These are phyloP conservation scores for Lasiosphaeria ovina DNA, from an alignment of 495 filamentous ascomycete species.

Conservation along the genomic window DNA sequence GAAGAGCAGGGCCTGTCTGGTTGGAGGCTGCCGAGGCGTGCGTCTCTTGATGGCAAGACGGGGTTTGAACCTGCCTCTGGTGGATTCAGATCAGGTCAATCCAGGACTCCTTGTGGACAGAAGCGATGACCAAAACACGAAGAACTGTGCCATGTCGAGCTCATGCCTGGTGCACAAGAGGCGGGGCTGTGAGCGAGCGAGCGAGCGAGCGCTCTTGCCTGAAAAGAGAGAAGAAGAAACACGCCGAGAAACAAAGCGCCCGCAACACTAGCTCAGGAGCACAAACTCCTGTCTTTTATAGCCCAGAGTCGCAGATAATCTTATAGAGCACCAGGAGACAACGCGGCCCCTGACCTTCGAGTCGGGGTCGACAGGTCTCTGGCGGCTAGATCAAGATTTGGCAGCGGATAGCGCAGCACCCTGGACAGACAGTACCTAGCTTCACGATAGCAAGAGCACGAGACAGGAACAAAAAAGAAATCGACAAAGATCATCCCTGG, in stretches of 20 bases:
- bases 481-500: constrained; percentile 33
- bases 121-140: constrained; percentile 12
- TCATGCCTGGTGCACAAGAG: constrained; percentile 21
- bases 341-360: constrained; percentile 21
- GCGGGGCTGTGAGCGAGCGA: constrained; percentile 16
- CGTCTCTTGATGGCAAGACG: constrained; percentile 11
- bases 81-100: background rate
- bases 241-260: constrained; percentile 19
- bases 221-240: constrained; percentile 7
- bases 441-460: constrained; percentile 60
- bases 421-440: constrained; percentile 49
- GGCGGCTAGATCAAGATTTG: constrained; percentile 37
- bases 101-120: constrained; percentile 9
- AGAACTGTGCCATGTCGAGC: constrained; percentile 12
- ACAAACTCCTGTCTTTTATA: constrained; percentile 43
- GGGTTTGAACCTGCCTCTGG: background rate
- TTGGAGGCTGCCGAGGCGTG: constrained; percentile 8
- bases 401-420: constrained; percentile 51
- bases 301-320: constrained; percentile 46
- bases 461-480: constrained; percentile 47
- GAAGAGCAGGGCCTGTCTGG: constrained; percentile 15
- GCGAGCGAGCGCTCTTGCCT: constrained; percentile 1
- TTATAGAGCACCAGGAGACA: constrained; percentile 38
- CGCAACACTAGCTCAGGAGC: constrained; percentile 26
- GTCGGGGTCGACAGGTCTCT: constrained; percentile 9